Percentiles rank a stretch among this genome's conserved stretches.
Evolutionary conservation across 2,329 filamentous ascomycete species (phyloP).

Genomic region (Aureobasidium lini): DNA sequence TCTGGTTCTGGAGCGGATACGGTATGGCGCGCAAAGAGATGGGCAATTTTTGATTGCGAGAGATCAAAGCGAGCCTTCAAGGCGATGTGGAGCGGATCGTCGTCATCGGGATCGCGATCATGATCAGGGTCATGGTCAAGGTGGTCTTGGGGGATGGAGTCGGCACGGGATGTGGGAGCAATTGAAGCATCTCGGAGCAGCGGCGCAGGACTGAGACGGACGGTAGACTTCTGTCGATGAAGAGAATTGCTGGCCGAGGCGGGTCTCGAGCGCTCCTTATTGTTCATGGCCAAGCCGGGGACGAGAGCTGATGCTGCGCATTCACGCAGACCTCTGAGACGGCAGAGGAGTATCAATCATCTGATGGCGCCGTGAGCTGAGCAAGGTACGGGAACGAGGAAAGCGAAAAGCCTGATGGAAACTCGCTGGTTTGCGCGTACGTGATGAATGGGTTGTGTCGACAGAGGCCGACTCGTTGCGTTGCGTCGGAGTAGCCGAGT

Average conservation of each 20-base stretch:
- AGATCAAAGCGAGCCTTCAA: slow-evolving; percentile 72
- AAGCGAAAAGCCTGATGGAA: neutral
- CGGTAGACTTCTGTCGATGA: slow-evolving; percentile 1
- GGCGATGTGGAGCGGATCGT: slow-evolving; percentile 43
- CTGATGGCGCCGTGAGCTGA: slow-evolving; percentile 1
- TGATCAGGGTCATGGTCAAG: slow-evolving; percentile 10
- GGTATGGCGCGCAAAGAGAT: slow-evolving; percentile 55
- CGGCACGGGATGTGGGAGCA: slow-evolving; percentile 26
- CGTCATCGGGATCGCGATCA: slow-evolving; percentile 27
- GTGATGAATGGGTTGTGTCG: slow-evolving; percentile 25
- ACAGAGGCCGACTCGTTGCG: neutral
- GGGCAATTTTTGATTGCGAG: slow-evolving; percentile 67
- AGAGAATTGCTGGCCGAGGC: slow-evolving; percentile 11
- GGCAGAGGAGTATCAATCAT: slow-evolving; percentile 6
- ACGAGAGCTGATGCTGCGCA: slow-evolving; percentile 10
- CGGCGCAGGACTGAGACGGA: slow-evolving; percentile 9
- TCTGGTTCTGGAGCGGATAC: neutral
- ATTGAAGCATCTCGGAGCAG: slow-evolving; percentile 37
- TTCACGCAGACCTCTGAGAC: slow-evolving; percentile 6
- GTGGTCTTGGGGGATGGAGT: slow-evolving; percentile 12
- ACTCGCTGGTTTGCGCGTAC: slow-evolving; percentile 2
- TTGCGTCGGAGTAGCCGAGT: neutral
- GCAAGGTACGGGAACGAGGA: neutral
- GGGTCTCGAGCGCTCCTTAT: slow-evolving; percentile 12
- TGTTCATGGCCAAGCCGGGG: slow-evolving; percentile 13